These are phyloP conservation scores for Pleurotus sapidus DNA, from an alignment of 768 basidiomycete genomes.

Conservation along the genomic window DNA sequence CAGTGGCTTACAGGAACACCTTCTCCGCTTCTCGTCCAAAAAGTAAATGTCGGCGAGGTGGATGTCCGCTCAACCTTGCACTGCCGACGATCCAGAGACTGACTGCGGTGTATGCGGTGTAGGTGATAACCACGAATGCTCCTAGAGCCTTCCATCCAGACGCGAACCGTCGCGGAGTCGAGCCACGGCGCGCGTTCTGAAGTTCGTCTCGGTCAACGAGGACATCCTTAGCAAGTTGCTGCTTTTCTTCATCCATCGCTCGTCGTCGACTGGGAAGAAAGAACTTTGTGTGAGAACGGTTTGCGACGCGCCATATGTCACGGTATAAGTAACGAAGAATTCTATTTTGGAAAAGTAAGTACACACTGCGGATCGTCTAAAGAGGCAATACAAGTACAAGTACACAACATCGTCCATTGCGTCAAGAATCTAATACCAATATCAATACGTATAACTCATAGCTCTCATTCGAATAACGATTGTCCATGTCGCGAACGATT, in stretches of 20 bases:
- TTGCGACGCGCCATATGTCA: background rate
- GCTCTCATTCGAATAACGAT: too few species aligned
- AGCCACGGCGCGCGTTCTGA: too few species aligned
- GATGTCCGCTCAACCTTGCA: background rate
- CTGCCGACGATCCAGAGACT: background rate
- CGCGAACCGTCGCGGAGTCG: background rate
- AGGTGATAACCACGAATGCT: background rate
- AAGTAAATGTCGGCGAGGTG: background rate
- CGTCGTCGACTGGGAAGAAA: background rate
- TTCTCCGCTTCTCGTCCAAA: conserved; percentile 5
- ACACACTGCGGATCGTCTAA: too few species aligned
- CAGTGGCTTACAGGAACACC: background rate
- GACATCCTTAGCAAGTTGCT: background rate
- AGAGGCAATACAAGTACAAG: too few species aligned
- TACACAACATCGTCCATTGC: too few species aligned
- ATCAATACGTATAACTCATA: too few species aligned
- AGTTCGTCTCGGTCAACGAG: too few species aligned
- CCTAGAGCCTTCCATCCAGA: background rate
- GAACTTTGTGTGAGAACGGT: background rate
- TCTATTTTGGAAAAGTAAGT: background rate
- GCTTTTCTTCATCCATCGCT: conserved; percentile 3
- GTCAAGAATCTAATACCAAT: too few species aligned
- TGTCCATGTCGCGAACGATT: too few species aligned
- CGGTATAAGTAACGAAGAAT: background rate
- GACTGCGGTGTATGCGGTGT: background rate